These are phyloP conservation scores for Agaricus sinodeliciosus DNA, from an alignment of 768 basidiomycete genomes.

Conservation along the genomic window DNA sequence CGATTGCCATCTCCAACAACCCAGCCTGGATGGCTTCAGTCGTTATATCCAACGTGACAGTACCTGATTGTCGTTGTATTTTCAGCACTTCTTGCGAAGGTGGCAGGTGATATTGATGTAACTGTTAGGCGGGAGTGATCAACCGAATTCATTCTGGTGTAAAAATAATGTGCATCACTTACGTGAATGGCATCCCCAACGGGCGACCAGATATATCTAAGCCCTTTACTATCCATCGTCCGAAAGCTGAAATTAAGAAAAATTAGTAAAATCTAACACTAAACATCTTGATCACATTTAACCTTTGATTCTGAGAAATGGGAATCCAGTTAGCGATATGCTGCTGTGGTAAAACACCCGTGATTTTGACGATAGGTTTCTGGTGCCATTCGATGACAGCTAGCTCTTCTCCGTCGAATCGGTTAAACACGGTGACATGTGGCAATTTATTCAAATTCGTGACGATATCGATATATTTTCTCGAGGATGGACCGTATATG, in stretches of 20 bases:
- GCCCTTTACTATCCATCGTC: constrained; percentile 5
- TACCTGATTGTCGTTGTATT: constrained; percentile 23
- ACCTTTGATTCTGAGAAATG: constrained; percentile 36
- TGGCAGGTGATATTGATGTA: constrained; percentile 26
- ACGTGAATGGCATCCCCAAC: constrained; percentile 7
- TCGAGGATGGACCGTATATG: constrained; percentile 34
- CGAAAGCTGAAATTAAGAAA: neutral
- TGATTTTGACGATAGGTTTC: constrained; percentile 35
- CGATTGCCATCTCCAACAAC: constrained; percentile 37
- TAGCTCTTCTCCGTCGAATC: constrained; percentile 23
- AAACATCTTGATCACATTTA: constrained; percentile 9
- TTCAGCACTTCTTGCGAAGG: constrained; percentile 29
- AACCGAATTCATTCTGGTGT: neutral
- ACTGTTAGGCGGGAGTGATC: constrained; percentile 16
- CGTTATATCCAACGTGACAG: constrained; percentile 38
- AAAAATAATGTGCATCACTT: neutral
- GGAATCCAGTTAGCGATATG: constrained; percentile 32
- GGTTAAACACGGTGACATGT: constrained; percentile 18
- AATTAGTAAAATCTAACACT: neutral
- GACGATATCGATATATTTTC: constrained; percentile 32
- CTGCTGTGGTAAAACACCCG: constrained; percentile 26
- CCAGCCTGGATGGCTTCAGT: constrained; percentile 37
- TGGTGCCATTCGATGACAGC: constrained; percentile 38
- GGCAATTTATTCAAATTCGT: constrained; percentile 24
- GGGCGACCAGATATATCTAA: constrained; percentile 6